Evolutionary conservation across 2,329 filamentous ascomycete species (phyloP), one percentile per base, ranked within the genome.

Genomic region (Fusarium sp.): DNA sequence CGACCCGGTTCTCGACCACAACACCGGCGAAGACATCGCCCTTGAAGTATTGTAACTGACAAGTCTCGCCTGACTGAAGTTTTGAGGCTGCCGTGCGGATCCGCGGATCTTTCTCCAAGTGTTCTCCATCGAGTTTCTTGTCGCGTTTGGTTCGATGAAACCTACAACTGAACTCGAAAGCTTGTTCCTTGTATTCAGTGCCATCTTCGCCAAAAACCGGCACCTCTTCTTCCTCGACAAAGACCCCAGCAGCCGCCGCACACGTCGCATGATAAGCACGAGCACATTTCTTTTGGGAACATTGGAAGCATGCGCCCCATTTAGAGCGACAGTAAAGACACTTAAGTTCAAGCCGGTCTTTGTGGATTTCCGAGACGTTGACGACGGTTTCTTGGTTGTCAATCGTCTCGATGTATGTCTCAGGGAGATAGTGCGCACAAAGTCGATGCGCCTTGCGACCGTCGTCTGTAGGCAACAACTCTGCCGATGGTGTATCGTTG

Each of bases 271-370:
- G 96, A 80, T 98, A 99, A 11, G 95, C 92, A 69, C 96, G 87
- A 6, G 93, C 92, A 76, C 96, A 99, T 79, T 97, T 98, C 83
- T 94, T 95, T 73, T 94, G 91, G 2, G 94, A 97, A 81, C 96
- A 99, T 79, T 98, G 95, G 82, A 99, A 97, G 81, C 95, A 98
- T 18, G 94, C 94, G n/a, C 96, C 96, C 61, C 92, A 92, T 80
- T 96, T 97, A 32, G 94, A 97, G 34, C 94, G 93, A 78, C 96
- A 99, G 81, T 93, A 97, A 67, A 97, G 90, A 79, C 96, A 99
- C 80, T 97, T 97, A 72, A 98, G 90, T 27, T 97, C 94, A 72
- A 97, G 83, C 22, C 95, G 92, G 59, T 92, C 93, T 79, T 96
- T 95, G 77, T 92, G 90, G 71, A 98, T 94, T 65, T 89, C 88